These are phyloP conservation scores for Viola odorata DNA, from an alignment of 345 rosid genomes.

Conservation along the genomic window DNA sequence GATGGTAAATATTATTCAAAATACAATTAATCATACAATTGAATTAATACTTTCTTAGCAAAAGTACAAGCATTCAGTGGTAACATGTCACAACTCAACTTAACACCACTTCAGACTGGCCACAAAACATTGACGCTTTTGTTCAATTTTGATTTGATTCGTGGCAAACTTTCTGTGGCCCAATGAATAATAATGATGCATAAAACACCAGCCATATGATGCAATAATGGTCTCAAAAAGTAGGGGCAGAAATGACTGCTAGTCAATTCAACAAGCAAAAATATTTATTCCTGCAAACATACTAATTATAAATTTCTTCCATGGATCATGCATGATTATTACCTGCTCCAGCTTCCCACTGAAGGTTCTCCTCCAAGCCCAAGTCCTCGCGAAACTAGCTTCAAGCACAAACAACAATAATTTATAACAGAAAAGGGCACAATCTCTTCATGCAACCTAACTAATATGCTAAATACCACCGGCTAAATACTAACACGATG, in stretches of 20 bases:
- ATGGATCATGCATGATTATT: slow-evolving; percentile 2
- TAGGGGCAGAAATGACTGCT: neutral
- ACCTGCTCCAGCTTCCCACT: slow-evolving; percentile 86
- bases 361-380: slow-evolving; percentile 76
- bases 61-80: neutral
- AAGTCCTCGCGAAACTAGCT: slow-evolving; percentile 94
- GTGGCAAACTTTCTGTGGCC: no score
- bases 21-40: neutral
- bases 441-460: neutral
- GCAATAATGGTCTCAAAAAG: neutral
- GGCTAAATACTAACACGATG: neutral
- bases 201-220: neutral
- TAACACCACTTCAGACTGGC: neutral
- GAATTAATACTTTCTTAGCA: neutral
- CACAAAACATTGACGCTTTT: neutral
- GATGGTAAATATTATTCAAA: neutral
- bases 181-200: neutral
- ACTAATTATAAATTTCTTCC: neutral
- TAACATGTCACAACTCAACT: neutral
- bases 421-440: neutral
- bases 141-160: no score
- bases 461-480: neutral
- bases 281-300: neutral
- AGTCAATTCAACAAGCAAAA: neutral
- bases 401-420: slow-evolving; percentile 21